Percentiles rank a stretch among this genome's conserved stretches.
phyloP scores from a whole-genome alignment of 1,139 yeast genomes.

The Suhomyces coccinellae region DNA sequence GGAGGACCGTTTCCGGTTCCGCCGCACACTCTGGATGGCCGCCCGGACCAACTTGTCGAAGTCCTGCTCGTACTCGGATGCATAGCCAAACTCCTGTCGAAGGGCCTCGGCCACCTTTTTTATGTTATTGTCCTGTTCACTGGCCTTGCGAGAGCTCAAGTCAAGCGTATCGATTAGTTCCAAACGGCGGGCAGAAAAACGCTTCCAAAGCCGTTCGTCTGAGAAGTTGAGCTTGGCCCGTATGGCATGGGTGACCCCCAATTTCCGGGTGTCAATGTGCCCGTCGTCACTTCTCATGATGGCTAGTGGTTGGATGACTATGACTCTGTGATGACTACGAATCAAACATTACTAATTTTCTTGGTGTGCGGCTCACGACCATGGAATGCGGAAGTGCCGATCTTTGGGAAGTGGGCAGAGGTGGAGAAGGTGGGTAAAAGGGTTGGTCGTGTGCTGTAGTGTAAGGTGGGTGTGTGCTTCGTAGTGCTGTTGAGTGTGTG shows the following conservation, averaged over 20 bases:
- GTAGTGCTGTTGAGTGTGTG: no score
- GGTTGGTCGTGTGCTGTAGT: background rate
- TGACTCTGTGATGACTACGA: constrained; percentile 16
- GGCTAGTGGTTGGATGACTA: constrained; percentile 4
- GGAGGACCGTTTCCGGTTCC: constrained; percentile 46
- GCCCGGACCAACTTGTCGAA: constrained; percentile 90
- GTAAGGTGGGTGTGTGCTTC: background rate
- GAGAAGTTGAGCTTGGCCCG: constrained; percentile 70
- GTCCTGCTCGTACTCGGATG: constrained; percentile 57
- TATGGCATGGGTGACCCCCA: constrained; percentile 78
- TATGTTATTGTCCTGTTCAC: constrained; percentile 87
- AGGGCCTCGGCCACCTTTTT: constrained; percentile 72
- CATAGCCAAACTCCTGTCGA: constrained; percentile 74
- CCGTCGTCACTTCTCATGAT: constrained; percentile 10
- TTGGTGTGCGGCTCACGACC: constrained; percentile 2
- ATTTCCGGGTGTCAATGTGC: constrained; percentile 11
- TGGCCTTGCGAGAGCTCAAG: constrained; percentile 77
- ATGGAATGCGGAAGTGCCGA: background rate
- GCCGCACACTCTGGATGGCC: constrained; percentile 70
- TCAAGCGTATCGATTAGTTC: constrained; percentile 84
- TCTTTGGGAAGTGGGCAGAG: background rate
- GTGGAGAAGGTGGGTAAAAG: background rate
- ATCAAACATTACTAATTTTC: constrained; percentile 9
- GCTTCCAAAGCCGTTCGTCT: constrained; percentile 85
- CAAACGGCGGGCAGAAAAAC: constrained; percentile 81